These are phyloP conservation scores for Boletus holoroseus DNA, from an alignment of 1,284 basidiomycete species.

Conservation along the genomic window DNA sequence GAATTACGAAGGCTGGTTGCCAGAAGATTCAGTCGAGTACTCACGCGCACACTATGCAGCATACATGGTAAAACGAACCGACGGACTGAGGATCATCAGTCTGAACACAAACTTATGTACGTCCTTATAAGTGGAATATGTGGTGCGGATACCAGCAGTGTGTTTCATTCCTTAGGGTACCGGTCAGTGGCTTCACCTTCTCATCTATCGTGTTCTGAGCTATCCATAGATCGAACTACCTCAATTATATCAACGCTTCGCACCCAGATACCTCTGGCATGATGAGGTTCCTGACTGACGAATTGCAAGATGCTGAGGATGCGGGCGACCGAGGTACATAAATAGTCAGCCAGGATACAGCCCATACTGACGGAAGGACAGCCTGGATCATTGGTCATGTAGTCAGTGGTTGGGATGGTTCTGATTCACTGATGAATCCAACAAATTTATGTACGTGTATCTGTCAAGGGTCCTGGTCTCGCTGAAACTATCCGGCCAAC, in stretches of 20 bases:
- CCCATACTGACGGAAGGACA: conserved; percentile 27
- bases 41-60: conserved; percentile 66
- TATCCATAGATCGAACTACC: conserved; percentile 52
- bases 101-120: conserved; percentile 73
- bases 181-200: conserved; percentile 13
- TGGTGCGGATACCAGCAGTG: background rate
- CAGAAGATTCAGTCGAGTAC: conserved; percentile 49
- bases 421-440: conserved; percentile 55
- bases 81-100: conserved; percentile 70
- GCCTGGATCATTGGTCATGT: conserved; percentile 83
- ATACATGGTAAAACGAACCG: conserved; percentile 63
- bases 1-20: conserved; percentile 69
- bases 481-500: conserved; percentile 3
- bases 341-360: background rate
- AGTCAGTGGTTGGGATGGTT: conserved; percentile 70
- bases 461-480: background rate
- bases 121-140: conserved; percentile 21
- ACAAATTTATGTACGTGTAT: conserved; percentile 59
- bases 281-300: conserved; percentile 74
- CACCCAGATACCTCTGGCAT: conserved; percentile 68
- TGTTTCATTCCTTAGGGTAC: conserved; percentile 14
- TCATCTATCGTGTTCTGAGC: conserved; percentile 4
- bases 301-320: conserved; percentile 75
- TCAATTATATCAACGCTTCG: conserved; percentile 74
- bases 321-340: conserved; percentile 55